These are phyloP conservation scores for Podospora conica DNA, from an alignment of 495 filamentous ascomycete species.

Conservation along the genomic window DNA sequence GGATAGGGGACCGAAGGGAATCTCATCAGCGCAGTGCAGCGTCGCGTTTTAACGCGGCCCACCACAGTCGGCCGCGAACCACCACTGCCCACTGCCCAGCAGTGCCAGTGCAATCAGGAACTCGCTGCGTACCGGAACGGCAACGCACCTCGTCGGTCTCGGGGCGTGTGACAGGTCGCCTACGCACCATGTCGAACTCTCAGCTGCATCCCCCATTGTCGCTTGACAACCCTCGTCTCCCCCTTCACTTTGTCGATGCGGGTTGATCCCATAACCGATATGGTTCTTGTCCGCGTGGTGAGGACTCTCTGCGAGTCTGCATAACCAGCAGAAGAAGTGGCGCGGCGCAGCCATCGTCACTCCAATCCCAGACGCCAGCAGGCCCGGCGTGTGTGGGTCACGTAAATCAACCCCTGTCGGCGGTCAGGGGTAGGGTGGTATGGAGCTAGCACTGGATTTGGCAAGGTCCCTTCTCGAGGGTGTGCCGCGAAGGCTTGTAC, in stretches of 20 bases:
- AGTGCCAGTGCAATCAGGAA: neutral
- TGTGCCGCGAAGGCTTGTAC: neutral
- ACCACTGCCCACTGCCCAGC: neutral
- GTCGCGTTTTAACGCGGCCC: neutral
- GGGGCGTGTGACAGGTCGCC: neutral
- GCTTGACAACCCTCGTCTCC: neutral
- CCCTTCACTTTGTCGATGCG: neutral
- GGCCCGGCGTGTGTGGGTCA: neutral
- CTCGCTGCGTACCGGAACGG: neutral
- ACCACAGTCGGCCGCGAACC: neutral
- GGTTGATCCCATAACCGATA: no score
- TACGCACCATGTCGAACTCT: neutral
- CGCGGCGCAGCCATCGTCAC: neutral
- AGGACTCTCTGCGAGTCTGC: neutral
- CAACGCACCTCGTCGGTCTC: neutral
- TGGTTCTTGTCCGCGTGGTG: neutral
- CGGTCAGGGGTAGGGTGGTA: neutral
- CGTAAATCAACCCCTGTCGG: neutral
- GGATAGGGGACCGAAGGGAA: neutral
- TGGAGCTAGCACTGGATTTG: neutral
- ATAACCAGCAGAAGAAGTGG: neutral
- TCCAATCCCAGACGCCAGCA: neutral
- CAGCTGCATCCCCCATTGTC: neutral
- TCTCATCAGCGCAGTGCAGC: neutral
- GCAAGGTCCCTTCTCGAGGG: neutral